Percentiles rank a stretch among this genome's conserved stretches.
These are phyloP conservation scores for Ceratocystis papillata DNA, from an alignment of 2,329 filamentous ascomycete genomes.

Conservation along the genomic window DNA sequence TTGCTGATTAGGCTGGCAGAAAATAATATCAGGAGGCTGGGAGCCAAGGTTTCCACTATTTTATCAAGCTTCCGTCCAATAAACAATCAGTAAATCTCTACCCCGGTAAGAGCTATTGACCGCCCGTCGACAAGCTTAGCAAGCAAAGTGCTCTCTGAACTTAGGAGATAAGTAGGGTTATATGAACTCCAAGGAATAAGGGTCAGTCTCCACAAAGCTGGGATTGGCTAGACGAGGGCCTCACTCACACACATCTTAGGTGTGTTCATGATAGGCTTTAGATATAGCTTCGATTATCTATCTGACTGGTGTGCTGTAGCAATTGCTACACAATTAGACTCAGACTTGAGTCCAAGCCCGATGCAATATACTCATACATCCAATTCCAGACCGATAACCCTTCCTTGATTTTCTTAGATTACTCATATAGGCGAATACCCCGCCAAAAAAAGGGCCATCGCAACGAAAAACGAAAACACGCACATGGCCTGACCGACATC, in stretches of 20 bases:
- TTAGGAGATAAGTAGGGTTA: neutral
- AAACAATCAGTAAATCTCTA: too few species aligned
- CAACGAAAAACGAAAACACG: slow-evolving; percentile 3
- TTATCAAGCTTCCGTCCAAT: neutral
- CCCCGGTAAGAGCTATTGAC: neutral
- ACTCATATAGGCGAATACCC: slow-evolving; percentile 1
- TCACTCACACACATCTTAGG: neutral
- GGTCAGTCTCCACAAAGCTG: neutral
- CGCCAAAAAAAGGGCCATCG: neutral
- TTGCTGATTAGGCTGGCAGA: slow-evolving; percentile 14
- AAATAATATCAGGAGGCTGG: neutral
- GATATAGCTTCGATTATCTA: neutral
- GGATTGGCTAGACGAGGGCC: neutral
- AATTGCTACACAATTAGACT: too few species aligned
- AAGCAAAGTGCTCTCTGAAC: neutral
- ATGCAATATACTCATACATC: neutral
- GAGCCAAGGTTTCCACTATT: too few species aligned
- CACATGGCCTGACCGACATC: neutral
- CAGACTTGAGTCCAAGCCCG: neutral
- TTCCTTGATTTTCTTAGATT: neutral
- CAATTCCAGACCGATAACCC: neutral
- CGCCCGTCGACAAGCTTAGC: neutral
- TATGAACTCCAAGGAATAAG: neutral
- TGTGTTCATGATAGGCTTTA: neutral
- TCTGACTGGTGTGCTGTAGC: neutral